Percentiles rank a stretch among this genome's conserved stretches.
These are phyloP conservation scores for Crithidia thermophila DNA, from an alignment of 208 protist genomes.

Conservation along the genomic window DNA sequence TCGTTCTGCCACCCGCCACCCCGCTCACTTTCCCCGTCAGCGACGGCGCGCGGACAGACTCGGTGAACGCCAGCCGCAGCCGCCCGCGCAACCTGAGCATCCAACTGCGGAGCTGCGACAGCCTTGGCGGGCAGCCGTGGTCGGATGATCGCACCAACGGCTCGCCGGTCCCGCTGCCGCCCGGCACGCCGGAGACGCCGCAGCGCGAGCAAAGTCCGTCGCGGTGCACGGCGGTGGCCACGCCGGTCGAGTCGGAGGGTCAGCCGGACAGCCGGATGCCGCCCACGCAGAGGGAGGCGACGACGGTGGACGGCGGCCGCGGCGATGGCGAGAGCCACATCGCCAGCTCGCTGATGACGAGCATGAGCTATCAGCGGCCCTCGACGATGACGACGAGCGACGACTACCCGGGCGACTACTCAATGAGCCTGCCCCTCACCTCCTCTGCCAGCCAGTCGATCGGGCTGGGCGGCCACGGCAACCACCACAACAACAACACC, in stretches of 20 bases:
- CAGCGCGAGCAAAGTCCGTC: slow-evolving; percentile 58
- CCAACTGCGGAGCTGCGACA: not conserved
- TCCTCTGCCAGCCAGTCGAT: slow-evolving; percentile 32
- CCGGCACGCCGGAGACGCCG: slow-evolving; percentile 20
- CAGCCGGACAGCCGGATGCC: not conserved
- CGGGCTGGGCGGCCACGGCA: slow-evolving; percentile 5
- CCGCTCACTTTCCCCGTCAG: slow-evolving; percentile 4
- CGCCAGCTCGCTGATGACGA: slow-evolving; percentile 37
- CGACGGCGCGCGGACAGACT: not conserved
- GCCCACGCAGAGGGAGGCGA: not conserved
- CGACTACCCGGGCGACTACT: slow-evolving; percentile 25
- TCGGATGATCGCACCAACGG: not conserved
- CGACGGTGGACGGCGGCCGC: not conserved
- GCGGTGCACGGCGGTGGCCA: slow-evolving; percentile 30
- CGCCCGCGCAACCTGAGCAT: not conserved
- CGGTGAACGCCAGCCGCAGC: not conserved
- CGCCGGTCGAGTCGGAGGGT: not conserved
- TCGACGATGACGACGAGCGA: slow-evolving; percentile 28
- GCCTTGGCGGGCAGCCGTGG: not conserved
- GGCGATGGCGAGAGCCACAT: not conserved
- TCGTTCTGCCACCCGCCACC: slow-evolving; percentile 19
- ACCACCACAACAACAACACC: not conserved
- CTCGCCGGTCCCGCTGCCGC: slow-evolving; percentile 34
- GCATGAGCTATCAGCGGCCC: slow-evolving; percentile 46
- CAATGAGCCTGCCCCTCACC: slow-evolving; percentile 41